Base-by-base conservation (phyloP, 2,329 filamentous ascomycete species). In the Xylariaceae sp. region DNA sequence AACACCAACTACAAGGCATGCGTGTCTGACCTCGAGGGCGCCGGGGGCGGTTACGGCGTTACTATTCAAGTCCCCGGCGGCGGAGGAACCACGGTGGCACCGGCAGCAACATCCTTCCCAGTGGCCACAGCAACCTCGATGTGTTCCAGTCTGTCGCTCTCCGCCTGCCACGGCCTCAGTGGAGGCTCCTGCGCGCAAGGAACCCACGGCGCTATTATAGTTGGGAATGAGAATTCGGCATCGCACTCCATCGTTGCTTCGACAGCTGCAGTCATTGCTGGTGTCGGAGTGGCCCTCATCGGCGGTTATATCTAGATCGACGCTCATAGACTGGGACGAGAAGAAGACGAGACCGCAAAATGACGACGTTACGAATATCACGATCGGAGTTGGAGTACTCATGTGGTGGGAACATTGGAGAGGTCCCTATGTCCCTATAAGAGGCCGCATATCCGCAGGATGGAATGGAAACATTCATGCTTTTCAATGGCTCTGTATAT, bases 11-110 rank as follows among this genome's bases (percentile, higher is more conserved):
- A 80, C 63, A 69, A 74, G 14, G 72, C 72, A 4, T 86, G 82
- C 61, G 75, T 82, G 6, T 69, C 72, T 11, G 73, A 73, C 45
- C 71, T 86, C 12, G 71, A 71, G 39, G 70, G 66, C 22, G 65
- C 69, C 14, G 66, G 66, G 18, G 71, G 69, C 33, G 71, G 63
- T 6, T 79, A 76, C 51, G 78, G 71, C 17, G 80, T 84, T 16
- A 84, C 82, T 1, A 75, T 85, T 43, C 71, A 76, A 48, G 80
- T 82, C 1, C 78, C 80, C 0, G 76, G 76, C 12, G 75, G 76
- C 2, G 75, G 76, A 12, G 77, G 78, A 2, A 77, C 78, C 13
- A 84, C 80, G 2, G 74, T 82, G 13, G 70, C 72, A 11, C 74
- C 73, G 3, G 73, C 63, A 3, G 58, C 53, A 54, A 65, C 63